Conservation (phyloP, 805 yeast genomes). For the Danielozyma ontarioensis region DNA sequence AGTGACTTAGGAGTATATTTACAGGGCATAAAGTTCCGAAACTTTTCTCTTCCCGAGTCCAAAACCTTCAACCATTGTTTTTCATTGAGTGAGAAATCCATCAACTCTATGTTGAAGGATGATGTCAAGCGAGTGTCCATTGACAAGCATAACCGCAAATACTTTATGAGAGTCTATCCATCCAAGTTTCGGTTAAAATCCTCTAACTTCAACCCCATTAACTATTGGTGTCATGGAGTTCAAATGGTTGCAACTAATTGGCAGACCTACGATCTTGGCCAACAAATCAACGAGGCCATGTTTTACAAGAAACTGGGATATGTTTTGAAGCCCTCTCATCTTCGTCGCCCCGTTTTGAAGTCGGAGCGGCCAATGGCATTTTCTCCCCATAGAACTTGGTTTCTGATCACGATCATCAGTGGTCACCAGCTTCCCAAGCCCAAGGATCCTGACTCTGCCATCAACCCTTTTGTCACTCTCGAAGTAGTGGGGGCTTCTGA, state of each 20-base stretch:
- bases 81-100: slow-evolving; percentile 73
- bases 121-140: slow-evolving; percentile 48
- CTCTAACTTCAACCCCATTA: slow-evolving; percentile 73
- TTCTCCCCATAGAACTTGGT: slow-evolving; percentile 5
- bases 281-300: slow-evolving; percentile 81
- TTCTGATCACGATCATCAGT: slow-evolving; percentile 49
- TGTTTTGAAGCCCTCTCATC: slow-evolving; percentile 61
- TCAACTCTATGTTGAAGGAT: slow-evolving; percentile 62
- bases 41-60: slow-evolving; percentile 82
- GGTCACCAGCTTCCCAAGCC: slow-evolving; percentile 84
- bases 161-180: slow-evolving; percentile 83
- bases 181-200: slow-evolving; percentile 72
- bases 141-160: slow-evolving; percentile 70
- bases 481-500: slow-evolving; percentile 49
- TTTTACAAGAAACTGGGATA: slow-evolving; percentile 72
- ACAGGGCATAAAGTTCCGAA: slow-evolving; percentile 71
- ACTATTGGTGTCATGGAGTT: slow-evolving; percentile 78
- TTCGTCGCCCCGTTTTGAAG: slow-evolving; percentile 33
- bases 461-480: slow-evolving; percentile 59
- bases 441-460: slow-evolving; percentile 38
- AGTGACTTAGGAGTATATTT: slow-evolving; percentile 65
- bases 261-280: slow-evolving; percentile 90
- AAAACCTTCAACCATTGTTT: slow-evolving; percentile 78
- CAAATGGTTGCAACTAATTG: slow-evolving; percentile 97
- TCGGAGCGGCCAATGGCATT: slow-evolving; percentile 8